Evolutionary conservation across 495 filamentous ascomycete species (phyloP).

Genomic region (Penicillium goetzii): DNA sequence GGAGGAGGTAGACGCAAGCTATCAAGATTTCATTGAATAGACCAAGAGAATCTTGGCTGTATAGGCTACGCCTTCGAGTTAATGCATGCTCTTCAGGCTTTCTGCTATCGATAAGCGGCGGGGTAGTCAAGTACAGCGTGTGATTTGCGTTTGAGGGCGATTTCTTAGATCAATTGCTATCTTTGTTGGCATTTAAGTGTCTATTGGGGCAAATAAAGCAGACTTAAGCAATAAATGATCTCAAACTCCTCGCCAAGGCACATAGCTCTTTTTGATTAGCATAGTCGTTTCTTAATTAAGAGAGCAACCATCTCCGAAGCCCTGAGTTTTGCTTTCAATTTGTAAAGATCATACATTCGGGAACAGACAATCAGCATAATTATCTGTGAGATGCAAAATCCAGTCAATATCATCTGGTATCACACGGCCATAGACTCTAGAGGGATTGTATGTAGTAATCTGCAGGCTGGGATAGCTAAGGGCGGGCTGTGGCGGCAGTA

Average conservation of each 20-base stretch:
- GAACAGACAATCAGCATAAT: too few species aligned
- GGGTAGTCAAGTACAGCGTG: not conserved
- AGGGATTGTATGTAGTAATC: not conserved
- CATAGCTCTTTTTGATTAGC: too few species aligned
- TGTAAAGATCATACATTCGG: too few species aligned
- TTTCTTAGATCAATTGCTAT: too few species aligned
- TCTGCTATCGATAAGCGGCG: conserved; percentile 15
- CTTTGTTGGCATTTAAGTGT: too few species aligned
- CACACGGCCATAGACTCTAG: not conserved
- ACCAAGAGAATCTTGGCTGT: not conserved
- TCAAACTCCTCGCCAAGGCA: too few species aligned
- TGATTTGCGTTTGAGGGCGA: not conserved
- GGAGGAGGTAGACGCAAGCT: not conserved
- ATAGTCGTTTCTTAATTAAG: not conserved
- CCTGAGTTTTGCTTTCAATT: too few species aligned
- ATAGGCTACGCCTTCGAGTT: not conserved
- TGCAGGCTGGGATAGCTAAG: not conserved
- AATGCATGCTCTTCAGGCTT: not conserved
- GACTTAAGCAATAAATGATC: too few species aligned
- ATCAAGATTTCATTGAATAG: not conserved
- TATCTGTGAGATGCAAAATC: not conserved
- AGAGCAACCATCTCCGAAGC: too few species aligned
- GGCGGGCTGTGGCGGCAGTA: conserved; percentile 27
- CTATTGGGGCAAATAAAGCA: not conserved
- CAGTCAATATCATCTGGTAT: not conserved